A percentile compares a stretch with the other conserved stretches of the same genome.
Conservation (phyloP, 352 stramenopile species). For the Elongisporangium anandrum region DNA sequence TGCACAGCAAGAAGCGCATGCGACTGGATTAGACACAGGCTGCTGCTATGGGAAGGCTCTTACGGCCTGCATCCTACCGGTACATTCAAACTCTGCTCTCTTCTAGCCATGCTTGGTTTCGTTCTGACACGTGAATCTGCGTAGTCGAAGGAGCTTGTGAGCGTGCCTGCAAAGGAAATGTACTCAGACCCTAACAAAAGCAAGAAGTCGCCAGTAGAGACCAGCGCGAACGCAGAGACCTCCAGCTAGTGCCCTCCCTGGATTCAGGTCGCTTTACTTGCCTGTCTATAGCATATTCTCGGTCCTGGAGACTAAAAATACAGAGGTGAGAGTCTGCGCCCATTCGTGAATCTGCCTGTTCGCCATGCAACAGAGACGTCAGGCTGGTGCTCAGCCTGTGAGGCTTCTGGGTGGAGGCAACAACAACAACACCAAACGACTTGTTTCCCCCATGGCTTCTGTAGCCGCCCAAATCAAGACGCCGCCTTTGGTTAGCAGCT, state of each 20-base stretch:
- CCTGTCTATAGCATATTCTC: too few species aligned
- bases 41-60: slow-evolving; percentile 88
- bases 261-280: not conserved
- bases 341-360: not conserved
- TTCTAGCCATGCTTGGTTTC: not conserved
- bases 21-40: slow-evolving; percentile 89
- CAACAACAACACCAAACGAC: not conserved
- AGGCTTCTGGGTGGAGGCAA: not conserved
- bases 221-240: not conserved
- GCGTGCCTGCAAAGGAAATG: slow-evolving; percentile 26
- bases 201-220: not conserved
- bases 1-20: slow-evolving; percentile 75
- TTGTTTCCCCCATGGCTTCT: not conserved
- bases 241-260: not conserved
- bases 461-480: not conserved
- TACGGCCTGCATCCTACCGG: slow-evolving; percentile 86
- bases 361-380: not conserved
- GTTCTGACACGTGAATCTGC: not conserved
- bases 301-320: not conserved
- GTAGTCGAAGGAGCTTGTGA: slow-evolving; percentile 30
- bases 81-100: slow-evolving; percentile 11
- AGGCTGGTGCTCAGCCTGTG: not conserved
- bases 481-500: not conserved
- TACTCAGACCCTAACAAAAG: slow-evolving; percentile 12
- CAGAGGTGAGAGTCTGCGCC: not conserved